A percentile compares a stretch with the other conserved stretches of the same genome.
Conservation (phyloP, 1,284 basidiomycete species). For the Stygiomarasmius scandens region DNA sequence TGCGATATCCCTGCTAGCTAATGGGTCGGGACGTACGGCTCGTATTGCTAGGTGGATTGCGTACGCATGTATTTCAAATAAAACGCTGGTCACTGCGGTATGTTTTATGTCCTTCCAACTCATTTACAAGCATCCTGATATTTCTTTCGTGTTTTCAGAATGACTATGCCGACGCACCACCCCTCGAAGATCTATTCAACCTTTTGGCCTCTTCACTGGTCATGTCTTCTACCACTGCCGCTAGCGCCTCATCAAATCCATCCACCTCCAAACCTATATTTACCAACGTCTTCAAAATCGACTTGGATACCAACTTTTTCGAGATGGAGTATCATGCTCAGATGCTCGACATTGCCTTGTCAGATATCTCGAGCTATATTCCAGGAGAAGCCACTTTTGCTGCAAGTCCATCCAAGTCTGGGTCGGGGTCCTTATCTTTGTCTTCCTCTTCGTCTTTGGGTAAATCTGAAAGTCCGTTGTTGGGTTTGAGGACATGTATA, state of each 20-base stretch:
- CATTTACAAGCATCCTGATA: neutral
- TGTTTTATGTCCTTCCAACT: slow-evolving; percentile 16
- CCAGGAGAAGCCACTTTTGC: slow-evolving; percentile 40
- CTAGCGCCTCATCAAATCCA: too few relatives aligned
- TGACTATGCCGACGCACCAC: slow-evolving; percentile 42
- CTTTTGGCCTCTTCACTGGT: too few relatives aligned
- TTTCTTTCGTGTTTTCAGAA: slow-evolving; percentile 26
- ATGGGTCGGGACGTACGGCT: slow-evolving; percentile 49
- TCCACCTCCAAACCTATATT: neutral
- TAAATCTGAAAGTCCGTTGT: slow-evolving; percentile 4
- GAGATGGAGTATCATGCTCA: slow-evolving; percentile 54
- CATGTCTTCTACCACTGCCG: too few relatives aligned
- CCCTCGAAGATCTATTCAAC: slow-evolving; percentile 48
- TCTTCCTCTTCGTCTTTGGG: neutral
- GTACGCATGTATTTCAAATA: slow-evolving; percentile 40
- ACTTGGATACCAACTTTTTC: slow-evolving; percentile 57
- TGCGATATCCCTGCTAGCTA: slow-evolving; percentile 54
- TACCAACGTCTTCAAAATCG: slow-evolving; percentile 45
- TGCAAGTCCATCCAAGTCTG: neutral
- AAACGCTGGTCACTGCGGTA: slow-evolving; percentile 27
- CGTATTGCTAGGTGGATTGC: slow-evolving; percentile 63
- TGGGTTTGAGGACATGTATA: neutral
- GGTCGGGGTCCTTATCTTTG: neutral
- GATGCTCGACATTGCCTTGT: slow-evolving; percentile 58
- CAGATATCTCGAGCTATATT: slow-evolving; percentile 60